Evolutionary conservation across 495 filamentous ascomycete species (phyloP).

Genomic region (Penicillium canescens): DNA sequence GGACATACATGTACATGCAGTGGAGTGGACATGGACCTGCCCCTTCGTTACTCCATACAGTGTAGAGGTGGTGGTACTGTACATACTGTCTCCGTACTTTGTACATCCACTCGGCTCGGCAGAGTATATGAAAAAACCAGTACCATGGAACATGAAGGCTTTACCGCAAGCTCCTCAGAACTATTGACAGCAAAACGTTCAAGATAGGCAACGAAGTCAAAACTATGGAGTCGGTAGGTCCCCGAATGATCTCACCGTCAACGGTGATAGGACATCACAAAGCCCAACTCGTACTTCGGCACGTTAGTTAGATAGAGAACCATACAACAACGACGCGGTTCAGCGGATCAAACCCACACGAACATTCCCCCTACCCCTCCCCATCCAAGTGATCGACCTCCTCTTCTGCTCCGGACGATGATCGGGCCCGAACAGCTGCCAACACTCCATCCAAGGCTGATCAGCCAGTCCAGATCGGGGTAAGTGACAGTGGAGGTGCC

Average conservation of each 20-base stretch:
- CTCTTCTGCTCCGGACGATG: constrained; percentile 3
- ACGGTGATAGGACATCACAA: constrained; percentile 7
- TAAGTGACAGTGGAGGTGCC: background rate
- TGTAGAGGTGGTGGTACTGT: no score
- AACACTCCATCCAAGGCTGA: constrained; percentile 9
- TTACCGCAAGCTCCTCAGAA: background rate
- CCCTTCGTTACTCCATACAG: no score
- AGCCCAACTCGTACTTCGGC: background rate
- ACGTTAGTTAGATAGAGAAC: background rate
- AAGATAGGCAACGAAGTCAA: constrained; percentile 9
- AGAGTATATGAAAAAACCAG: background rate
- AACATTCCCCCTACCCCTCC: constrained; percentile 2
- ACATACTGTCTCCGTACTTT: no score
- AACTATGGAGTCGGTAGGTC: constrained; percentile 15
- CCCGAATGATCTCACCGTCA: background rate
- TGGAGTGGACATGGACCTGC: no score
- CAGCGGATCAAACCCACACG: constrained; percentile 3
- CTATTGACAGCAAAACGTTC: constrained; percentile 19
- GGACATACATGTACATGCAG: background rate
- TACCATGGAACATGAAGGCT: background rate
- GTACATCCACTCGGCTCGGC: no score
- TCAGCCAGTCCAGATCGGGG: constrained; percentile 11
- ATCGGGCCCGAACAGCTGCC: constrained; percentile 9
- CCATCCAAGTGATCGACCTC: constrained; percentile 10
- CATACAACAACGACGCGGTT: constrained; percentile 4